A percentile compares a stretch with the other conserved stretches of the same genome.
Conservation (phyloP, 345 rosid species). For the Mercurialis annua region DNA sequence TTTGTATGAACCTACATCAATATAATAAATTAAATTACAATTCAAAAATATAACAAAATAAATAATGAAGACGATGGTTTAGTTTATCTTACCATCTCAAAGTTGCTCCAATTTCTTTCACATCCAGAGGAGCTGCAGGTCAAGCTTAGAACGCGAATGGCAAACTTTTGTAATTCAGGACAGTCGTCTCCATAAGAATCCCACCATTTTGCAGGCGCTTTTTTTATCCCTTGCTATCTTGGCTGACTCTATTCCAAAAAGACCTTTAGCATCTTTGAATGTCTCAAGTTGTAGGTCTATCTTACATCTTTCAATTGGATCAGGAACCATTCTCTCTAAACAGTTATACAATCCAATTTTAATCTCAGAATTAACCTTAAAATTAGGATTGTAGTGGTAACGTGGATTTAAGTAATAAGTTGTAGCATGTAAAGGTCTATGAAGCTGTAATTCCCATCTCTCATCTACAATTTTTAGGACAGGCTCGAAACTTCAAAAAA, state of each 20-base stretch:
- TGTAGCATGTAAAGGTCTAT: too few species aligned
- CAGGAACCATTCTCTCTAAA: not conserved
- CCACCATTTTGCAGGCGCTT: not conserved
- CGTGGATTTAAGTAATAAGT: not conserved
- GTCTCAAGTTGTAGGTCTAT: not conserved
- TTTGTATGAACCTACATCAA: not conserved
- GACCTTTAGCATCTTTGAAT: not conserved
- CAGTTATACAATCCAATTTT: slow-evolving; percentile 1
- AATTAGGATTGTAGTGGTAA: not conserved
- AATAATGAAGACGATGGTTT: not conserved
- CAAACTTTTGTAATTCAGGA: not conserved
- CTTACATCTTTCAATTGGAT: not conserved
- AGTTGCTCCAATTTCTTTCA: not conserved
- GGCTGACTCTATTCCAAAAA: not conserved
- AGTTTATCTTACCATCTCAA: not conserved
- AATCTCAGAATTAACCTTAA: not conserved
- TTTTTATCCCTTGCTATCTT: not conserved
- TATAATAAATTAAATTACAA: not conserved
- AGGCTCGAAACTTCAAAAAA: too few species aligned
- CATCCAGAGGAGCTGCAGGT: not conserved
- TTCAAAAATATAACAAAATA: not conserved
- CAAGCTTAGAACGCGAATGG: not conserved
- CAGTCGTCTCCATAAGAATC: not conserved
- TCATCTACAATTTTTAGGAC: too few species aligned
- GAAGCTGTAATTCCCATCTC: too few species aligned